phyloP scores from a whole-genome alignment of 345 rosid species.

The Rhodomyrtus tomentosa region DNA sequence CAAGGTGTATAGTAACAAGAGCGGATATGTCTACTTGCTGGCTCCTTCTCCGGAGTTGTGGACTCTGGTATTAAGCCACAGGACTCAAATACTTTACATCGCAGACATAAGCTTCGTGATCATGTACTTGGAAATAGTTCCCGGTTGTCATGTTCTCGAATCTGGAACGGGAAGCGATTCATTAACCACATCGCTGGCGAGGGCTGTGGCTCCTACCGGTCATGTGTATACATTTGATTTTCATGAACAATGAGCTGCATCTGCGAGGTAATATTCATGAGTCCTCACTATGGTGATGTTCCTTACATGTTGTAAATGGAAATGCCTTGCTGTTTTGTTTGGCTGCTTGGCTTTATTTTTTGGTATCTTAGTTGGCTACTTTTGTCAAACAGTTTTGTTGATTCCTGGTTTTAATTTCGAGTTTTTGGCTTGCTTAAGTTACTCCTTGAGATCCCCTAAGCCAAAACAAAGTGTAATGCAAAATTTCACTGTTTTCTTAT shows the following conservation, averaged over 20 bases:
- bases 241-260: conserved; percentile 85
- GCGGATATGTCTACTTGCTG: conserved; percentile 61
- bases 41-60: conserved; percentile 89
- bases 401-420: not conserved
- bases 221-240: conserved; percentile 84
- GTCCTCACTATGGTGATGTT: not conserved
- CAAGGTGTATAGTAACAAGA: conserved; percentile 76
- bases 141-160: conserved; percentile 82
- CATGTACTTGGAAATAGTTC: conserved; percentile 63
- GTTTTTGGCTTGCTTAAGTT: not conserved
- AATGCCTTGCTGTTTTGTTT: not conserved
- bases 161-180: conserved; percentile 90
- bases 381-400: not conserved
- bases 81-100: conserved; percentile 91
- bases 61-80: conserved; percentile 81
- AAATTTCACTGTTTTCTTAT: not conserved
- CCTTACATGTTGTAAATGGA: not conserved
- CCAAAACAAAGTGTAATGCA: not conserved
- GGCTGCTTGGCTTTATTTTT: not conserved
- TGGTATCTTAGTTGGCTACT: not conserved
- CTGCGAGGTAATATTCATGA: conserved; percentile 53
- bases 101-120: conserved; percentile 82
- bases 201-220: conserved; percentile 86
- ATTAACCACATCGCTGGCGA: conserved; percentile 59
- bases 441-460: not conserved